Evolutionary conservation across 495 filamentous ascomycete genomes (phyloP).

Genomic region (Haplographium delicatum): DNA sequence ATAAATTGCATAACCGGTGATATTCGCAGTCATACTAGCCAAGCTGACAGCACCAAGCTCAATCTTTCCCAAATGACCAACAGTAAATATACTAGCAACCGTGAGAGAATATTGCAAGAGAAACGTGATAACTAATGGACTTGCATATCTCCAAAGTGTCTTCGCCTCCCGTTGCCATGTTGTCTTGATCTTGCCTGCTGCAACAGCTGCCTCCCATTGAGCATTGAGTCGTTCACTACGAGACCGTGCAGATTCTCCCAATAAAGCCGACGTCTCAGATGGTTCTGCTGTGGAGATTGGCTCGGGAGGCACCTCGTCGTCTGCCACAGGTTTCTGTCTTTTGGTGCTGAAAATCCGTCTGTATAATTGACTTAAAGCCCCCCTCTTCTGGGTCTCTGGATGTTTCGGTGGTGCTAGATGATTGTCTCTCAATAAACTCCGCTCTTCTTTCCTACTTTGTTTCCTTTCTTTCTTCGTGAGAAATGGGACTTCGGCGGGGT

Average conservation of each 20-base stretch:
- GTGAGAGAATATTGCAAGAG: constrained; percentile 68
- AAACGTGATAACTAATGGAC: constrained; percentile 62
- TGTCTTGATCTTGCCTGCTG: constrained; percentile 67
- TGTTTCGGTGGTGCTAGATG: constrained; percentile 64
- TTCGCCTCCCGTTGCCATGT: constrained; percentile 79
- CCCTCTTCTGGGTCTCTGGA: constrained; percentile 20
- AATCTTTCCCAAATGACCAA: constrained; percentile 55
- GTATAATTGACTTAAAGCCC: constrained; percentile 28
- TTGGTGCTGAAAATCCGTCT: constrained; percentile 41
- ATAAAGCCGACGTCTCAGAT: constrained; percentile 35
- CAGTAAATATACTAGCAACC: constrained; percentile 61
- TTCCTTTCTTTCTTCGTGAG: constrained; percentile 53
- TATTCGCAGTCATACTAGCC: constrained; percentile 67
- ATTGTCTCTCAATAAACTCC: constrained; percentile 72
- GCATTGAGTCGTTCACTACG: constrained; percentile 37
- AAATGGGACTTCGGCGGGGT: constrained; percentile 41
- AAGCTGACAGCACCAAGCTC: constrained; percentile 63
- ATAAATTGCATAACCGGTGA: constrained; percentile 65
- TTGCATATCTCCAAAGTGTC: constrained; percentile 54
- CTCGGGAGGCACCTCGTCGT: constrained; percentile 11
- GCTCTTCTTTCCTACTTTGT: constrained; percentile 53
- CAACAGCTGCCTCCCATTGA: constrained; percentile 78
- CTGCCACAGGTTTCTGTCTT: constrained; percentile 33
- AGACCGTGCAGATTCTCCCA: constrained; percentile 20
- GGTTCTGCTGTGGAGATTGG: constrained; percentile 19